Base-by-base conservation (phyloP, 257 asterid species). In the Oldenlandia corymbosa region DNA sequence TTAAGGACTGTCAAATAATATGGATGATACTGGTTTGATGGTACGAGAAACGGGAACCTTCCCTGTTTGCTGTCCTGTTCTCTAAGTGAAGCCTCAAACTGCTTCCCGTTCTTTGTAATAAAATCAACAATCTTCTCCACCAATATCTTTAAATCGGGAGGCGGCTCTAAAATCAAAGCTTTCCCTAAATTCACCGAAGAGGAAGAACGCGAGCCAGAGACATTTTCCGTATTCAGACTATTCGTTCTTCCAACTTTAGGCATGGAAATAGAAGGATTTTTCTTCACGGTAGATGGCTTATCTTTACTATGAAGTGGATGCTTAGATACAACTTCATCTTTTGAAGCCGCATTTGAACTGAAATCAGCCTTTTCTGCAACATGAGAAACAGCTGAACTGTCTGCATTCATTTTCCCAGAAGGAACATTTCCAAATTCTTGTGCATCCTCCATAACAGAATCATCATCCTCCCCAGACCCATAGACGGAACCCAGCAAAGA, bases 381-480 rank as follows among this genome's bases (percentile, higher is more conserved):
- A 60, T 49, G 67, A 65, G 84, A 62, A 60, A 68, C 65, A 51
- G 59, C 42, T 64, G 66, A 34, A 78, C 64, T 42, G 34, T 28
- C 60, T 30, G 74, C 34, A 60, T 64, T 49, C 21, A 46, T 12
- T 75, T 67, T 75, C 39, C 43, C 63, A 28, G 81, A 37, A 68
- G 66, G 66, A 56, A 49, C 69, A 61, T 68, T 57, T 50, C 65
- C 72, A 70, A 66, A 32, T 52, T 69, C 73, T 30, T 41, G 77
- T 47, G 46, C 71, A 42, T 74, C 78, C 65, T 81, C 82, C 47
- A 50, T 5, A 64, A 70, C 63, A 48, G 66, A 77, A 32, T 84
- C 97, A 53, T 89, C 99, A 54, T 93, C 97, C 71, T 93, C 99
- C 67, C 87, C 97, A 17, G 92, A 80, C 39, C 88, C 97, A 77